These are phyloP conservation scores for Oropetium thomaeum DNA, from an alignment of 176 grass and related monocot genomes.

Conservation along the genomic window DNA sequence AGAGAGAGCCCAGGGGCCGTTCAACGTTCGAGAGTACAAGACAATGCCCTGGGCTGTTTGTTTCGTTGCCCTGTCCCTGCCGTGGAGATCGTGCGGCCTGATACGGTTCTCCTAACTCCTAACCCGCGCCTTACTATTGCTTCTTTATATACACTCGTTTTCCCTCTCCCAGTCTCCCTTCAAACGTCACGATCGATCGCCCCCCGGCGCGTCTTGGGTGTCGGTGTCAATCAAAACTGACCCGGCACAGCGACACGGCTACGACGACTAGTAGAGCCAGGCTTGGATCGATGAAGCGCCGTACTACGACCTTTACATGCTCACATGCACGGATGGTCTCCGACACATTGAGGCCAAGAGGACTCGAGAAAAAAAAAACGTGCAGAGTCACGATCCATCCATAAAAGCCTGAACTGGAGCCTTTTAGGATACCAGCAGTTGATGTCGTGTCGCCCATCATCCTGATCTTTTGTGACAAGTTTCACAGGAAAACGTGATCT, in stretches of 20 bases:
- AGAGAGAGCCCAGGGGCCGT: too few relatives aligned
- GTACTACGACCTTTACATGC: too few relatives aligned
- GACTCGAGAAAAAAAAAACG: background rate
- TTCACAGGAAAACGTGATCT: background rate
- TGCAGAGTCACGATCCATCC: constrained; percentile 1
- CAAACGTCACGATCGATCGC: background rate
- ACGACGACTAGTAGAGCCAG: too few relatives aligned
- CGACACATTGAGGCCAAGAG: background rate
- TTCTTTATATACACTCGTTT: too few relatives aligned
- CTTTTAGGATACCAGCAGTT: background rate
- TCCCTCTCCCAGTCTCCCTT: too few relatives aligned
- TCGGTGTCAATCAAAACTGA: constrained; percentile 9
- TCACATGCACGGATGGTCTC: constrained; percentile 10
- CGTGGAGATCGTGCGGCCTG: background rate
- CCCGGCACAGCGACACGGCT: background rate
- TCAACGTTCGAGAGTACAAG: too few relatives aligned
- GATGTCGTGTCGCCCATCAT: background rate
- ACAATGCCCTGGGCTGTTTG: background rate
- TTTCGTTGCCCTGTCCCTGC: background rate
- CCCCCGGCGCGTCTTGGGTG: background rate
- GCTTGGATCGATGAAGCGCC: background rate
- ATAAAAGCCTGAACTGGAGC: background rate
- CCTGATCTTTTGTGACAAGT: background rate
- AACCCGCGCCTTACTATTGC: background rate
- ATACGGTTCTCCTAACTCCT: background rate